Percentiles rank a stretch among this genome's conserved stretches.
These are phyloP conservation scores for Tilletia walkeri DNA, from an alignment of 1,284 basidiomycete genomes.

Conservation along the genomic window DNA sequence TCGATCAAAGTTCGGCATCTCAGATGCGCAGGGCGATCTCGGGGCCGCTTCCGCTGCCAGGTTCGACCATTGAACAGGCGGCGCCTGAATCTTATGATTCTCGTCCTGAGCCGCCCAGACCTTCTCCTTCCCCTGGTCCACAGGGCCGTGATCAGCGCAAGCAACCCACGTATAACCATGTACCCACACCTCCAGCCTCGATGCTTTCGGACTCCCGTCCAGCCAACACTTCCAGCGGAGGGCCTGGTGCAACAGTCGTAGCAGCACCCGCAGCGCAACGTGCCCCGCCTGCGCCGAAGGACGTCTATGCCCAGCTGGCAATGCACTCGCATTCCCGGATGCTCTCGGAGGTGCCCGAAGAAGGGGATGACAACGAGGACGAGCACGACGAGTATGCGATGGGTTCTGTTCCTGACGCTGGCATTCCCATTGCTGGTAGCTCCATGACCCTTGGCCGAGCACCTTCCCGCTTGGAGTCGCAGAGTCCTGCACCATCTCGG, in stretches of 20 bases:
- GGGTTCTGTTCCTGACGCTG: background rate
- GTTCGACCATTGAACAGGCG: no score
- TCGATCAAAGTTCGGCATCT: no score
- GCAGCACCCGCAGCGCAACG: constrained; percentile 11
- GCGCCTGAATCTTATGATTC: background rate
- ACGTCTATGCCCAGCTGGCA: constrained; percentile 10
- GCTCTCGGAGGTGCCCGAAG: constrained; percentile 12
- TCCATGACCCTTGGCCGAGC: background rate
- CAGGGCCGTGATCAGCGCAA: constrained; percentile 18
- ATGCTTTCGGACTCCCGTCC: constrained; percentile 10
- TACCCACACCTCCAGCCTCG: constrained; percentile 18
- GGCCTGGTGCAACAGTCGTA: background rate
- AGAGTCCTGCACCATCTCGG: background rate
- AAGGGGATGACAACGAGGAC: background rate
- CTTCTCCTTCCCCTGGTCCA: constrained; percentile 21
- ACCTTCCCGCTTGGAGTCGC: background rate
- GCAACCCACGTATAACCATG: constrained; percentile 19
- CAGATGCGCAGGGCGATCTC: background rate
- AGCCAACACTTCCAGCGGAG: background rate
- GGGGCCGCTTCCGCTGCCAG: background rate
- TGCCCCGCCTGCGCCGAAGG: background rate
- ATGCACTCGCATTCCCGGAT: constrained; percentile 11
- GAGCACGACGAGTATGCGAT: background rate
- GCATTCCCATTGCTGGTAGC: background rate
- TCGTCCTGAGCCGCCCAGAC: background rate